phyloP scores from a whole-genome alignment of 1,139 yeast genomes.

The Ogataea hybrid region DNA sequence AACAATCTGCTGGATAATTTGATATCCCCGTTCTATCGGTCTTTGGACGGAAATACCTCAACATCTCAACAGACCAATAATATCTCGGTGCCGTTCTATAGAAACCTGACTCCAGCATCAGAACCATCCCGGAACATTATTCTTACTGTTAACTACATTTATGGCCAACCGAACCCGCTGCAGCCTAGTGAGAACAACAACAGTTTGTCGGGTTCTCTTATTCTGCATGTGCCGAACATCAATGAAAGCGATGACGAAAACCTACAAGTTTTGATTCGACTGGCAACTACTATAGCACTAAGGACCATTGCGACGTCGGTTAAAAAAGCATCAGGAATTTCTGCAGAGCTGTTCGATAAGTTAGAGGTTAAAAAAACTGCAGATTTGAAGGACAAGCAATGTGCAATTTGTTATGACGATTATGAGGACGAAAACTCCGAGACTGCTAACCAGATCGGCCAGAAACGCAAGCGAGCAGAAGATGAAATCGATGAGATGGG shows the following conservation, averaged over 20 bases:
- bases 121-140: conserved; percentile 35
- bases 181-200: conserved; percentile 6
- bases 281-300: conserved; percentile 71
- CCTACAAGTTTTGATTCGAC: conserved; percentile 54
- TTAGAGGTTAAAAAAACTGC: conserved; percentile 35
- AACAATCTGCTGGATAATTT: conserved; percentile 20
- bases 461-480: conserved; percentile 22
- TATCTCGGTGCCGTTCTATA: conserved; percentile 5
- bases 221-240: conserved; percentile 64
- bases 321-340: conserved; percentile 46
- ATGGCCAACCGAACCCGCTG: conserved; percentile 27
- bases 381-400: conserved; percentile 37
- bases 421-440: conserved; percentile 31
- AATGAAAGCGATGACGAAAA: conserved; percentile 52
- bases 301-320: conserved; percentile 51
- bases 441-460: conserved; percentile 8
- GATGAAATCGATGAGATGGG: conserved; percentile 14
- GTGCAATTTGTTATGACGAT: conserved; percentile 70
- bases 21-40: conserved; percentile 26
- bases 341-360: conserved; percentile 49
- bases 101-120: conserved; percentile 3
- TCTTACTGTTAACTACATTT: conserved; percentile 38
- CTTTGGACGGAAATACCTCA: conserved; percentile 18
- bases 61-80: background rate
- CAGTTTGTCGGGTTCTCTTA: conserved; percentile 49